Evolutionary conservation across 1,139 yeast genomes (phyloP).

Genomic region (Yamadazyma trypodendri): DNA sequence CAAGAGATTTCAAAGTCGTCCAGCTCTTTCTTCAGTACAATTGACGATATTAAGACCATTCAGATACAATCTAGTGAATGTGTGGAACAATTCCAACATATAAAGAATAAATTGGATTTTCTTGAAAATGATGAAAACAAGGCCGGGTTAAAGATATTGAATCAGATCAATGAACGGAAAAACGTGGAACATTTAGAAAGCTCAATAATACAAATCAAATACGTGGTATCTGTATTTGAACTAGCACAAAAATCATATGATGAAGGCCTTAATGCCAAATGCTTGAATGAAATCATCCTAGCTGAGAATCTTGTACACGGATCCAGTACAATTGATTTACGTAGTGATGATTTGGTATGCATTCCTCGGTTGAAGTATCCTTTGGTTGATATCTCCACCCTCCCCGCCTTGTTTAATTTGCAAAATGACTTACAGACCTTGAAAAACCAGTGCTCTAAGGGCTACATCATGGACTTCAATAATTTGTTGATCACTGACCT

Average conservation of each 20-base stretch:
- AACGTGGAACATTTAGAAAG: conserved; percentile 66
- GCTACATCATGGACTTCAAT: conserved; percentile 58
- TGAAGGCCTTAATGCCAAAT: conserved; percentile 36
- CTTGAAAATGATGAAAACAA: conserved; percentile 53
- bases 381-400: conserved; percentile 47
- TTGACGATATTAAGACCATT: conserved; percentile 72
- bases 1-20: conserved; percentile 84
- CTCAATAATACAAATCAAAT: conserved; percentile 61
- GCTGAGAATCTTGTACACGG: conserved; percentile 62
- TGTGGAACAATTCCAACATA: conserved; percentile 43
- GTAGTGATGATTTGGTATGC: conserved; percentile 21
- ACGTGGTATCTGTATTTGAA: conserved; percentile 48
- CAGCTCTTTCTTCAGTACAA: conserved; percentile 76
- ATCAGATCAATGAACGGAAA: conserved; percentile 51
- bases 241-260: conserved; percentile 51
- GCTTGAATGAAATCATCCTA: conserved; percentile 54
- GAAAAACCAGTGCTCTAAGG: conserved; percentile 61
- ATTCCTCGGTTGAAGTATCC: conserved; percentile 51
- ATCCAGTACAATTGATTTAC: conserved; percentile 23
- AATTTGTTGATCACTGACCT: conserved; percentile 60
- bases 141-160: conserved; percentile 52
- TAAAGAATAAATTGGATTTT: conserved; percentile 40
- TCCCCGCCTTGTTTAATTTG: conserved; percentile 61
- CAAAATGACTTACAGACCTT: conserved; percentile 52
- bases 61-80: conserved; percentile 56